These are phyloP conservation scores for Ceratobasidium sp. DNA, from an alignment of 1,284 basidiomycete species.

Conservation along the genomic window DNA sequence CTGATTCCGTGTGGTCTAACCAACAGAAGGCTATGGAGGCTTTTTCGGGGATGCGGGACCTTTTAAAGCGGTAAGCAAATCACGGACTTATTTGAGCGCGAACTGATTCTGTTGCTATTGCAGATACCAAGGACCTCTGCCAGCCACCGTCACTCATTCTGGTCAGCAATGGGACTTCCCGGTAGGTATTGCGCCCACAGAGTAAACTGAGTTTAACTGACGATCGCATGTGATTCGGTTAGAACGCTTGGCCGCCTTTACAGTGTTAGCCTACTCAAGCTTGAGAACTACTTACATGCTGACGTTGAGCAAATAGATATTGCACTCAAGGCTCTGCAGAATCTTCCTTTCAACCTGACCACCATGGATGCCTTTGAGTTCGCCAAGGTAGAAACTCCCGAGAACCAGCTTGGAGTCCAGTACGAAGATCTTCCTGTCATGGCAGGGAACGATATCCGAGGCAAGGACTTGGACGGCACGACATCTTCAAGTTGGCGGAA, in stretches of 20 bases:
- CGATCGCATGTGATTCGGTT: too few relatives aligned
- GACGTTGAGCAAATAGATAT: constrained; percentile 63
- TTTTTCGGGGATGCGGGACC: constrained; percentile 80
- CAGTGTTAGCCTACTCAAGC: constrained; percentile 60
- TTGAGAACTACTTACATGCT: neutral
- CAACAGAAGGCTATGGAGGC: constrained; percentile 73
- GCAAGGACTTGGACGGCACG: constrained; percentile 67
- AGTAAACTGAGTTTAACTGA: too few relatives aligned
- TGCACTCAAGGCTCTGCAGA: constrained; percentile 80
- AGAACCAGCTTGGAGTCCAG: constrained; percentile 1
- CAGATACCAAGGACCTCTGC: constrained; percentile 86
- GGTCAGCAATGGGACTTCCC: constrained; percentile 82
- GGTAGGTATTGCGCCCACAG: too few relatives aligned
- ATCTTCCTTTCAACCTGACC: too few relatives aligned
- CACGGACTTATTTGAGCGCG: too few relatives aligned
- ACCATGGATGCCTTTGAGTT: neutral
- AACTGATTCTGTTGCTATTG: constrained; percentile 51
- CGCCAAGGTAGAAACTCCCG: too few relatives aligned
- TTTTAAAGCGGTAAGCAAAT: too few relatives aligned
- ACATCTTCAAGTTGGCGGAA: constrained; percentile 65
- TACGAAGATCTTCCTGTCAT: constrained; percentile 72
- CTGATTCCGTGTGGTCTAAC: constrained; percentile 66
- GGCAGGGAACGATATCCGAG: constrained; percentile 70
- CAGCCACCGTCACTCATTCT: constrained; percentile 78
- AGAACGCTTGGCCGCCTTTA: constrained; percentile 80